These are phyloP conservation scores for Raphanus raphanistrum DNA, from an alignment of 345 rosid genomes.

Conservation along the genomic window DNA sequence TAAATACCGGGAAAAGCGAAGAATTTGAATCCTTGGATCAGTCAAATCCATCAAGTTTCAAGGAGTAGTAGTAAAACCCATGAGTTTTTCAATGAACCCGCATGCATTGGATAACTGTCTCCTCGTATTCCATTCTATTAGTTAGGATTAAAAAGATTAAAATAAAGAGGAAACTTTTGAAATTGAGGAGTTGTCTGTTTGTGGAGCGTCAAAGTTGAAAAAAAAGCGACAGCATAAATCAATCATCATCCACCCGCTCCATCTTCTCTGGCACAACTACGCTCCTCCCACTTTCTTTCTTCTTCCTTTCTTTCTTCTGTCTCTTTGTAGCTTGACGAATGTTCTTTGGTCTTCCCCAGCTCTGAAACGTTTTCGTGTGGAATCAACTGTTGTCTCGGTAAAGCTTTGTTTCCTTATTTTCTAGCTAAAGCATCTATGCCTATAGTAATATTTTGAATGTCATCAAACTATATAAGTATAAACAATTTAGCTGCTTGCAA, in stretches of 20 bases:
- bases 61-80: not conserved
- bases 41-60: constrained; percentile 8
- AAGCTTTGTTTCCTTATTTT: not conserved
- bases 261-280: constrained; percentile 40
- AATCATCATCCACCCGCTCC: constrained; percentile 28
- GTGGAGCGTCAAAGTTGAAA: constrained; percentile 46
- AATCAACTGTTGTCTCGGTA: constrained; percentile 1
- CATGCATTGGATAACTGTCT: not conserved
- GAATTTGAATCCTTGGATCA: constrained; percentile 22
- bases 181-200: constrained; percentile 25
- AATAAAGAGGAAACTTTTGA: not conserved
- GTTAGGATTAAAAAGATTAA: not conserved
- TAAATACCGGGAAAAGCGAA: not conserved
- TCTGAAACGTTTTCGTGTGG: constrained; percentile 9
- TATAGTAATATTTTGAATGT: too few species aligned
- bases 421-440: not conserved
- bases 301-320: not conserved
- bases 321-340: not conserved
- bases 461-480: too few species aligned
- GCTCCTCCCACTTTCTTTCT: constrained; percentile 46
- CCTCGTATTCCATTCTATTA: constrained; percentile 35
- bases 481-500: too few species aligned
- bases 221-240: constrained; percentile 29
- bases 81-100: not conserved
- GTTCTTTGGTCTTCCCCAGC: constrained; percentile 1